Evolutionary conservation across 495 filamentous ascomycete species (phyloP).

Genomic region (Aspergillus sclerotioniger): DNA sequence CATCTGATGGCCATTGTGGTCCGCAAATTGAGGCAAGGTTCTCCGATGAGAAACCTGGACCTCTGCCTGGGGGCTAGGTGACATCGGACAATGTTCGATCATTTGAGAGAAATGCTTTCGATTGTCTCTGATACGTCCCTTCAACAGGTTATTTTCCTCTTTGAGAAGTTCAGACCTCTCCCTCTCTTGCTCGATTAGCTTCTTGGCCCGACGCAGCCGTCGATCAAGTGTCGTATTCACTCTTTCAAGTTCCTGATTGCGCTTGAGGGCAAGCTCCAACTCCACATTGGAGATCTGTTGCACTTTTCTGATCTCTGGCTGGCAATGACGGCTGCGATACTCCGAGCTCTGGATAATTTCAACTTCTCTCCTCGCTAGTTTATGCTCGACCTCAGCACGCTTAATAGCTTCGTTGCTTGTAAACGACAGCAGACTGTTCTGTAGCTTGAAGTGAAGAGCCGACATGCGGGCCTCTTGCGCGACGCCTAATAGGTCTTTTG

Average conservation of each 20-base stretch:
- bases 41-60: slow-evolving; percentile 46
- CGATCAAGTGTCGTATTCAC: slow-evolving; percentile 63
- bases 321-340: slow-evolving; percentile 40
- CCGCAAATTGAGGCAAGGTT: slow-evolving; percentile 48
- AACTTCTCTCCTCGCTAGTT: slow-evolving; percentile 87
- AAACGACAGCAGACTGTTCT: slow-evolving; percentile 82
- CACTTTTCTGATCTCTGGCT: slow-evolving; percentile 34
- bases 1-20: slow-evolving; percentile 35
- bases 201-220: slow-evolving; percentile 69
- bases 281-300: slow-evolving; percentile 35
- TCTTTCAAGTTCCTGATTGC: slow-evolving; percentile 59
- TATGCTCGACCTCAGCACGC: slow-evolving; percentile 86
- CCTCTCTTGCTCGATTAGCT: slow-evolving; percentile 68
- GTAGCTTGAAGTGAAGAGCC: slow-evolving; percentile 87
- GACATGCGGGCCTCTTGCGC: slow-evolving; percentile 71
- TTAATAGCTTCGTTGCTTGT: slow-evolving; percentile 84
- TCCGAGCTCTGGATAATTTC: slow-evolving; percentile 71
- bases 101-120: slow-evolving; percentile 76
- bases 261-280: slow-evolving; percentile 43
- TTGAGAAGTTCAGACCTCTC: slow-evolving; percentile 44
- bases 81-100: slow-evolving; percentile 51
- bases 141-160: slow-evolving; percentile 73
- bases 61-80: slow-evolving; percentile 42
- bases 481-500: slow-evolving; percentile 49
- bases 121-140: slow-evolving; percentile 83